A percentile compares a stretch with the other conserved stretches of the same genome.
phyloP scores from a whole-genome alignment of 208 protist genomes.

The Trypanosomatidae sp. region DNA sequence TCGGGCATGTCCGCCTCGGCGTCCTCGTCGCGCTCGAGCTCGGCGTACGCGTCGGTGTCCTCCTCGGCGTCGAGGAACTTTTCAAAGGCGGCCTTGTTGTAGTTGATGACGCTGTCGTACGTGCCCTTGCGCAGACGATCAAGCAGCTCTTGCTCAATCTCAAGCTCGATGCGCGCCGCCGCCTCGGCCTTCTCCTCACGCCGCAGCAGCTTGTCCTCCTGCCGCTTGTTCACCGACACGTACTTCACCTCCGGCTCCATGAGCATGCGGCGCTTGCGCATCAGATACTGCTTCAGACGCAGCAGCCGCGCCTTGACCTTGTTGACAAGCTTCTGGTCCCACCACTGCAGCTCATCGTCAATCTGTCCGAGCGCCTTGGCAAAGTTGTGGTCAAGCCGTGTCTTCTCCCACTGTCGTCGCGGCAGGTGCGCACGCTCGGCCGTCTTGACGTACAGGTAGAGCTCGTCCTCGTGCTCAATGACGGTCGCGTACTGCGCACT shows the following conservation, averaged over 20 bases:
- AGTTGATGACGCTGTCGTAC: slow-evolving; percentile 87
- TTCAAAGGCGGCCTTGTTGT: slow-evolving; percentile 83
- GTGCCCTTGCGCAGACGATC: slow-evolving; percentile 90
- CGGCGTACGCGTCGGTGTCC: slow-evolving; percentile 64
- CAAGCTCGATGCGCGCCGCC: slow-evolving; percentile 93
- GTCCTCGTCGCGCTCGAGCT: slow-evolving; percentile 65
- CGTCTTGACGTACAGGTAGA: slow-evolving; percentile 98
- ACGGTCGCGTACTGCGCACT: slow-evolving; percentile 98
- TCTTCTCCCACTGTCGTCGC: slow-evolving; percentile 96
- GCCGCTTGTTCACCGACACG: slow-evolving; percentile 95
- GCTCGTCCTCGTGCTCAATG: slow-evolving; percentile 93
- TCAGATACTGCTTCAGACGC: slow-evolving; percentile 96
- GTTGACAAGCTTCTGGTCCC: slow-evolving; percentile 90
- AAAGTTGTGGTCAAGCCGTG: slow-evolving; percentile 95
- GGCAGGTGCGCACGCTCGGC: slow-evolving; percentile 98
- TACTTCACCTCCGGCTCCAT: slow-evolving; percentile 90
- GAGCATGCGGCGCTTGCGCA: slow-evolving; percentile 94
- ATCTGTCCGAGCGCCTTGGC: slow-evolving; percentile 91
- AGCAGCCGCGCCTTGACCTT: slow-evolving; percentile 97
- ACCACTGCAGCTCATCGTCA: slow-evolving; percentile 95
- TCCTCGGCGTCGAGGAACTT: slow-evolving; percentile 79
- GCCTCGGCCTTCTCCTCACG: slow-evolving; percentile 95
- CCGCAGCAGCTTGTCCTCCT: slow-evolving; percentile 91
- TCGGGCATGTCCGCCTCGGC: slow-evolving; percentile 71
- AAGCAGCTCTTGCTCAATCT: slow-evolving; percentile 97